Evolutionary conservation across 768 basidiomycete genomes (phyloP).

Genomic region (Boletus fagicola): DNA sequence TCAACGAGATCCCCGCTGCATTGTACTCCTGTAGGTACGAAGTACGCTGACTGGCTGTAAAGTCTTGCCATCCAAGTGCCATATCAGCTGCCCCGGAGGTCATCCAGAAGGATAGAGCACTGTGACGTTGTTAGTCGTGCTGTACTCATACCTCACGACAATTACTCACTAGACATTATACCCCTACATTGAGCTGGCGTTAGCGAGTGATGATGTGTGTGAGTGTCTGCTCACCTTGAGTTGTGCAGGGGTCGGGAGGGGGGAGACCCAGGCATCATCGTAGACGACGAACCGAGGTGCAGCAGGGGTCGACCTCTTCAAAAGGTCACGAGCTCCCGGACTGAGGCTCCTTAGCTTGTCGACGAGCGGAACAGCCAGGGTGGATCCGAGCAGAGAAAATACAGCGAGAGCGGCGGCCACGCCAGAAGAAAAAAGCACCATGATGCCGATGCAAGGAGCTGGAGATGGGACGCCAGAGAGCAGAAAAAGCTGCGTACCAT

Average conservation of each 20-base stretch:
- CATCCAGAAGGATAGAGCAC: conserved; percentile 43
- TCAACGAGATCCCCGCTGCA: no score
- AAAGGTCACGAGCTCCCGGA: conserved; percentile 18
- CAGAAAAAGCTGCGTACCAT: neutral
- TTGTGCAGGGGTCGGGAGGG: conserved; percentile 41
- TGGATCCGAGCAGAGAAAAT: conserved; percentile 6
- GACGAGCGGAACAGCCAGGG: conserved; percentile 11
- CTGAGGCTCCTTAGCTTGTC: conserved; percentile 19
- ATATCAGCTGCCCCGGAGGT: conserved; percentile 42
- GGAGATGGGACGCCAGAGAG: neutral
- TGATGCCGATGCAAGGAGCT: neutral
- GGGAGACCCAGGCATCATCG: conserved; percentile 41
- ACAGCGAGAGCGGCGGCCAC: neutral
- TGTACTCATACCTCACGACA: neutral
- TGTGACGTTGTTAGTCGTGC: conserved; percentile 3
- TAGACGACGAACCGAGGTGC: conserved; percentile 49
- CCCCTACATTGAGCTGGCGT: conserved; percentile 19
- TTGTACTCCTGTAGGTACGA: conserved; percentile 46
- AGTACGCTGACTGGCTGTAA: conserved; percentile 39
- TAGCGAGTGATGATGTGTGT: neutral
- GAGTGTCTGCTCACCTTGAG: conserved; percentile 37
- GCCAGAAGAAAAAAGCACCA: conserved; percentile 8
- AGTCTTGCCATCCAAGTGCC: conserved; percentile 42
- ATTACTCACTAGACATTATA: conserved; percentile 34
- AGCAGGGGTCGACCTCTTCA: conserved; percentile 29